Percentiles rank a stretch among this genome's conserved stretches.
Conservation (phyloP, 371 early-diverging fungal genomes). For the Lichtheimia ornata region DNA sequence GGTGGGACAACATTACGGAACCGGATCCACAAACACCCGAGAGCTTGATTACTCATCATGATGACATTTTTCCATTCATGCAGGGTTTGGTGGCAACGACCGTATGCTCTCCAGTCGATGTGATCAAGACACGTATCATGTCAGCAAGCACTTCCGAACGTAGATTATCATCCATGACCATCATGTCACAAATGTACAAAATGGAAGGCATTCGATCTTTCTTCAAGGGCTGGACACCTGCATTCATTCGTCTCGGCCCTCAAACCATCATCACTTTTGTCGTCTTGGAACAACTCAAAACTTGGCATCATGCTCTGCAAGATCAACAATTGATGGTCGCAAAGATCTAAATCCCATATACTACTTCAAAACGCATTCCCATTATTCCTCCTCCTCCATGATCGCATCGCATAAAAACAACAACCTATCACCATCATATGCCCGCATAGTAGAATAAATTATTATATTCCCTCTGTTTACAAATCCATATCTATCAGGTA, state of each 20-base stretch:
- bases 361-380: neutral
- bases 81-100: constrained; percentile 73
- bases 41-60: neutral
- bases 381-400: no score
- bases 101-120: constrained; percentile 66
- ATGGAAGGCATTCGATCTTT: constrained; percentile 66
- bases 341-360: constrained; percentile 6
- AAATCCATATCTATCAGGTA: neutral
- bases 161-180: constrained; percentile 32
- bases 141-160: constrained; percentile 32
- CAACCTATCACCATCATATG: no score
- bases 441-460: no score
- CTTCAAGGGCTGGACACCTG: constrained; percentile 77
- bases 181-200: constrained; percentile 54
- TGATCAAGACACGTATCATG: constrained; percentile 77
- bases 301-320: constrained; percentile 26
- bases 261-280: constrained; percentile 74
- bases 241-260: constrained; percentile 65
- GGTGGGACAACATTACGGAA: neutral
- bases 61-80: neutral
- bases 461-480: no score
- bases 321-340: neutral
- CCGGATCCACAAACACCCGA: no score
- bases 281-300: constrained; percentile 62
- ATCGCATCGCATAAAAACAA: no score